Base-by-base conservation (phyloP, 176 grass and related monocot species). In the Guadua angustifolia region DNA sequence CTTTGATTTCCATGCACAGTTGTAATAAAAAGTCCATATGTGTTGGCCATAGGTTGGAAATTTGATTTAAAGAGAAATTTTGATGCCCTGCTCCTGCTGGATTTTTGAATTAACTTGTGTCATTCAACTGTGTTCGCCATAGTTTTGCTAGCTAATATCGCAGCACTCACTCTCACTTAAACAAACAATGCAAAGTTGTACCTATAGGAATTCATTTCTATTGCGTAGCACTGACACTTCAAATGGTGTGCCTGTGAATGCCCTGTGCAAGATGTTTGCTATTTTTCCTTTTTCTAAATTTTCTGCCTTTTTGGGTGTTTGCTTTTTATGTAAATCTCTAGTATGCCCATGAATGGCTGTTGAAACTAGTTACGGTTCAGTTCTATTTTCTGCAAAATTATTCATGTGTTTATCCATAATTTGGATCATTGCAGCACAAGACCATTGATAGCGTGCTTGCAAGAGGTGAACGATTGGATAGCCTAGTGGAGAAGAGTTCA, bases 401-500 rank as follows among this genome's bases (percentile, higher is more conserved):
- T 69, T 26, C 68, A 88, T 15, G 3, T 38, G 38, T 35, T 59
- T 67, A 45, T 32, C 40, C 76, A 7, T 68, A 57, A 59, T 69
- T 87, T 85, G 12, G 49, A 63, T 58, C 74, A 57, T 47, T 87
- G 83, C 92, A 97, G 95, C 90, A 97, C 73, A 97, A 97, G 79
- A 94, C 95, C 82, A 97, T 97, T n/a, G 95, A 94, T 49, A 94
- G 95, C 11, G 75, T 93, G 49, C 88, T 97, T 55, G 75, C 71
- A 25, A 94, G 95, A 60, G 92, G 95, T 5, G 95, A 97, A 78
- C 80, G 79, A 43, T 75, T 97, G 81, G 95, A 97, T 73, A 97
- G 88, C 82, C 81, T 97, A 51, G 86, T 94, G 45, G 92, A 89
- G 74, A 97, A 97, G 92, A 94, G 95, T 87, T 97, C 92, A 46